A percentile compares a stretch with the other conserved stretches of the same genome.
phyloP scores from a whole-genome alignment of 2,329 filamentous ascomycete species.

The Zymoseptoria ardabiliae region DNA sequence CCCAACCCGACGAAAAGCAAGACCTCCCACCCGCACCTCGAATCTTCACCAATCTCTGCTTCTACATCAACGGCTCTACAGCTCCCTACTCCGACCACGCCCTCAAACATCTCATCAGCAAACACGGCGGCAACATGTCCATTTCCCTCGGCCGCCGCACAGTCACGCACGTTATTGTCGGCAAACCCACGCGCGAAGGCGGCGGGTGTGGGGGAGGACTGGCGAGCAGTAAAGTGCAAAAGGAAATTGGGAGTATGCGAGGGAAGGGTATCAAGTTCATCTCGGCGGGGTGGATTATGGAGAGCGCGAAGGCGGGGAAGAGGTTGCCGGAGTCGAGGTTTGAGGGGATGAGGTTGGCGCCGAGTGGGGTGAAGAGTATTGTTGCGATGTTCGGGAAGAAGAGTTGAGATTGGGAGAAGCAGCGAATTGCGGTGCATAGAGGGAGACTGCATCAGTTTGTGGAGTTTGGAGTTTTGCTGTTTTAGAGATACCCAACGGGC shows the following conservation, averaged over 20 bases:
- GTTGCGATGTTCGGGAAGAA: constrained; percentile 31
- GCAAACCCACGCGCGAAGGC: constrained; percentile 39
- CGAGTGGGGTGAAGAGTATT: constrained; percentile 58
- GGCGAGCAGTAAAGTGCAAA: constrained; percentile 70
- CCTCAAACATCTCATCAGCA: constrained; percentile 68
- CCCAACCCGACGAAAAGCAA: neutral
- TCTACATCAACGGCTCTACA: constrained; percentile 86
- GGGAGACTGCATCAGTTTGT: neutral
- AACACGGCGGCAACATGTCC: constrained; percentile 66
- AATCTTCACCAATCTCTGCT: constrained; percentile 55
- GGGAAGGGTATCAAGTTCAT: constrained; percentile 72
- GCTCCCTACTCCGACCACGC: constrained; percentile 80
- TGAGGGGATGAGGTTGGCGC: constrained; percentile 53
- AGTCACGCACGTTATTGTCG: constrained; percentile 82
- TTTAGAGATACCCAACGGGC: neutral
- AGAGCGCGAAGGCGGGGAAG: constrained; percentile 69
- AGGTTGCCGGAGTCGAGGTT: constrained; percentile 70
- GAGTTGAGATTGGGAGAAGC: neutral
- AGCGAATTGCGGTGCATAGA: too few relatives aligned
- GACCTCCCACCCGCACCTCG: constrained; percentile 13
- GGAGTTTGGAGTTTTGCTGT: neutral
- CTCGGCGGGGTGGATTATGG: constrained; percentile 75
- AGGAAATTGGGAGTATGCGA: constrained; percentile 61
- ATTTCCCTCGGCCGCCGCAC: constrained; percentile 62
- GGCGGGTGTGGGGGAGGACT: constrained; percentile 65